These are phyloP conservation scores for Nemania bipapillata DNA, from an alignment of 2,329 filamentous ascomycete species.

Conservation along the genomic window DNA sequence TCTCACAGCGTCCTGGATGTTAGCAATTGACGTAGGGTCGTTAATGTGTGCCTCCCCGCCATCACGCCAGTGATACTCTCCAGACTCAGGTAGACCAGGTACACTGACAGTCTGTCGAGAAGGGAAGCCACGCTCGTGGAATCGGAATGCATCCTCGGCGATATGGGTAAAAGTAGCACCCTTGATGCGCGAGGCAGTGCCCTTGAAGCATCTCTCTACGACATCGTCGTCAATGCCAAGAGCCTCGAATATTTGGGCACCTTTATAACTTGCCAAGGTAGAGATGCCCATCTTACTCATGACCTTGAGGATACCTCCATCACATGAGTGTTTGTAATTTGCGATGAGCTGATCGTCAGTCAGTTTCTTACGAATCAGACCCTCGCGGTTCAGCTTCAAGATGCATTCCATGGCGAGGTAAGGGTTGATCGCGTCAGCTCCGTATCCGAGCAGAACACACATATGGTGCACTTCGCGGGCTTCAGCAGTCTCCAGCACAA, in stretches of 20 bases:
- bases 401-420: constrained; percentile 97
- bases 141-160: constrained; percentile 91
- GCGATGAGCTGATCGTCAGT: constrained; percentile 83
- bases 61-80: constrained; percentile 98
- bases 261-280: constrained; percentile 94
- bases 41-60: constrained; percentile 96
- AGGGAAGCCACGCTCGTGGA: constrained; percentile 93
- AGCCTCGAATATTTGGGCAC: constrained; percentile 96
- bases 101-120: constrained; percentile 79
- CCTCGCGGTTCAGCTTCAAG: constrained; percentile 93
- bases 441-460: constrained; percentile 96
- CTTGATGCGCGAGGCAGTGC: constrained; percentile 92
- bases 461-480: constrained; percentile 98
- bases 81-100: constrained; percentile 86
- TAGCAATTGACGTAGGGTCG: constrained; percentile 92
- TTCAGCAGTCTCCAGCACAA: constrained; percentile 92
- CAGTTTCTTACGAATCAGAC: constrained; percentile 89
- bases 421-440: constrained; percentile 92
- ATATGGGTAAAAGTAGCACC: constrained; percentile 94
- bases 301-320: constrained; percentile 96
- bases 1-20: constrained; percentile 94
- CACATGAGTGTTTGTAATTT: constrained; percentile 97
- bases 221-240: constrained; percentile 92
- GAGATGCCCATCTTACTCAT: constrained; percentile 99
- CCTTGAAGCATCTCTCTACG: constrained; percentile 92